Evolutionary conservation across 176 grass and related monocot genomes (phyloP).

Genomic region (Alopecurus myosuroides): DNA sequence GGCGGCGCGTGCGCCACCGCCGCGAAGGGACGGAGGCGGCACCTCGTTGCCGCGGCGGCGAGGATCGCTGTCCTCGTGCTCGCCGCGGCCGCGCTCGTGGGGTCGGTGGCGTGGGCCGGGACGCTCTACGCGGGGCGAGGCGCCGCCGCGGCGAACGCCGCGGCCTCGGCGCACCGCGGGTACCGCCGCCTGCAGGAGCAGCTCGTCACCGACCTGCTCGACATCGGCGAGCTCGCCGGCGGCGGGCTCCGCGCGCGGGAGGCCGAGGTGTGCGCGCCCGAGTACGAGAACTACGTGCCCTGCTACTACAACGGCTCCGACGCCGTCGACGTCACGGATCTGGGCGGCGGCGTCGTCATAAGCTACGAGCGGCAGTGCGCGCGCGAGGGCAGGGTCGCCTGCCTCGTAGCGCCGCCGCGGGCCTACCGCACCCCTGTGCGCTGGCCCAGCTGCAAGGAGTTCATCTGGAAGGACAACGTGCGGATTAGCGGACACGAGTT

Average conservation of each 20-base stretch:
- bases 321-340: constrained; percentile 69
- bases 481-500: constrained; percentile 95
- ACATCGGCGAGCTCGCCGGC: constrained; percentile 72
- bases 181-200: constrained; percentile 89
- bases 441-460: constrained; percentile 91
- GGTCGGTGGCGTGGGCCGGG: constrained; percentile 69
- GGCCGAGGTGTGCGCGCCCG: constrained; percentile 53
- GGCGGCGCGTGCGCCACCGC: constrained; percentile 1
- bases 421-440: constrained; percentile 82
- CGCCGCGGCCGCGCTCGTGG: constrained; percentile 31
- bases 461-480: constrained; percentile 99
- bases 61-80: constrained; percentile 61
- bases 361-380: constrained; percentile 74
- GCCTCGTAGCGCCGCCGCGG: constrained; percentile 70
- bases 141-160: constrained; percentile 24
- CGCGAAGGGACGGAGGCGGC: constrained; percentile 32
- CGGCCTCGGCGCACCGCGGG: constrained; percentile 32
- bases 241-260: constrained; percentile 68
- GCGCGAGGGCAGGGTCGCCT: constrained; percentile 36
- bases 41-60: constrained; percentile 33
- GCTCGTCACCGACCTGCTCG: constrained; percentile 71
- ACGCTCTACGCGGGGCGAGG: constrained; percentile 52
- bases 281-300: constrained; percentile 77
- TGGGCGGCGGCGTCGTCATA: constrained; percentile 36
- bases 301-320: constrained; percentile 96